Base-by-base conservation (phyloP, 305 asterid genomes). In the Vinca major region DNA sequence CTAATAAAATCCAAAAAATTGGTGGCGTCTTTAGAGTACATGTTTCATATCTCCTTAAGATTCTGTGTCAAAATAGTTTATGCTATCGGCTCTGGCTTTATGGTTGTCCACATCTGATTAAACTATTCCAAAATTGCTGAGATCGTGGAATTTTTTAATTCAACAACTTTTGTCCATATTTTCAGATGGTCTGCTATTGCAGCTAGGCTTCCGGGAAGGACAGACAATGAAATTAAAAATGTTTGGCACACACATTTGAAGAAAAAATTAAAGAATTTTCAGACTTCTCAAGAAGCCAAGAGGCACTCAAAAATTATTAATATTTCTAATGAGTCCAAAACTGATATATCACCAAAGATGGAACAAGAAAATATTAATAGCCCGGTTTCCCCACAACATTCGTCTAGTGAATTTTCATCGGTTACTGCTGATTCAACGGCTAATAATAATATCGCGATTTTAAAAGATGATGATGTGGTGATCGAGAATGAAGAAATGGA, bases 201-300 rank as follows among this genome's bases (percentile, higher is more conserved):
- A 72, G 89, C 96, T 45, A 88, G 80, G 74, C 81, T 92, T 19
- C 91, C 96, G 33, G 97, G 98, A 68, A 73, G 98, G 73, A 92
- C 98, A 12, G 98, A 92, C 81, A 92, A 92, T 17, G 98, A 92
- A 71, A 92, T 92, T 33, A 92, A 92, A 86, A 92, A 92, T 78
- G 91, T 92, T 36, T 92, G 98, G 98, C 98, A 92, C 81, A 92
- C 96, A 37, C 89, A 86, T 73, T 75, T 92, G 77, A 92, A 92
- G 89, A 92, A 92, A 77, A 85, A 67, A 76, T 81, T 87, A 5
- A 85, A 79, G 60, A 49, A 71, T 52, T 8, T 69, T 58, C 65
- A 77, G 71, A 39, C 85, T 21, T 62, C 79, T 68, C 86, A 80
- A 17, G 79, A 63, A 33, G 41, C 88, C 74, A 89, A 84, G 73